Base-by-base conservation (phyloP, 495 filamentous ascomycete genomes). In the Cladorrhinum samala region DNA sequence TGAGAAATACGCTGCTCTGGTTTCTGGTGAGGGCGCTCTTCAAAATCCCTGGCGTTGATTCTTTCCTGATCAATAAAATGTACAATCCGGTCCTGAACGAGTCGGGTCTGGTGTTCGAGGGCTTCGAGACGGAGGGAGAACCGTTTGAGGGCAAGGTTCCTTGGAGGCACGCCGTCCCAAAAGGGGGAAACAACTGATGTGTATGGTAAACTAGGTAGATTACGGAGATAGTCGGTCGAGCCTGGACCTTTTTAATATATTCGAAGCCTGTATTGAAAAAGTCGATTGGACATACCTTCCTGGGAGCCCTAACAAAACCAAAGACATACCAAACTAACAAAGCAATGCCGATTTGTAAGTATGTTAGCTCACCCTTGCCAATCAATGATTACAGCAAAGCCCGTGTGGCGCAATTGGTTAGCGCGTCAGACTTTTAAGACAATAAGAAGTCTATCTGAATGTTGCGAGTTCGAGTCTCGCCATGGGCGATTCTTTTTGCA, bases 391-490 rank as follows among this genome's bases (percentile, higher is more conserved):
- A n/a, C n/a, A n/a, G n/a, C 27, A 33, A 43, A 11, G 54, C 54
- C 49, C 38, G 54, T 44, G 54, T 56, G 54, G 55, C 54, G 54
- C 54, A 56, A 56, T 56, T 41, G 54, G 48, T 51, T 56, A 56
- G 54, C 54, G 54, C 54, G 54, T 56, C 54, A 56, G 54, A 56
- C 54, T 56, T 56, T 56, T 56, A 56, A 19, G 9, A 20, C 27
- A 33, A 5, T 11, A 33, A 49, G 18, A 44, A 49, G 21, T 17
- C 36, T 21, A 60, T 56, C 57, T 48, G 44, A 59, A 59, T 53
- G 50, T 59, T 54, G 56, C 52, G 56, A 54, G 56, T 59, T 59
- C 56, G 56, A 59, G 47, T 48, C 56, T 54, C 56, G 47, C 56
- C 52, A 38, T 48, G 45, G 46, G 46, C 52, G 46, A 25, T 13